Conservation (phyloP, 2,329 filamentous ascomycete species). For the Bipolaris cookei region DNA sequence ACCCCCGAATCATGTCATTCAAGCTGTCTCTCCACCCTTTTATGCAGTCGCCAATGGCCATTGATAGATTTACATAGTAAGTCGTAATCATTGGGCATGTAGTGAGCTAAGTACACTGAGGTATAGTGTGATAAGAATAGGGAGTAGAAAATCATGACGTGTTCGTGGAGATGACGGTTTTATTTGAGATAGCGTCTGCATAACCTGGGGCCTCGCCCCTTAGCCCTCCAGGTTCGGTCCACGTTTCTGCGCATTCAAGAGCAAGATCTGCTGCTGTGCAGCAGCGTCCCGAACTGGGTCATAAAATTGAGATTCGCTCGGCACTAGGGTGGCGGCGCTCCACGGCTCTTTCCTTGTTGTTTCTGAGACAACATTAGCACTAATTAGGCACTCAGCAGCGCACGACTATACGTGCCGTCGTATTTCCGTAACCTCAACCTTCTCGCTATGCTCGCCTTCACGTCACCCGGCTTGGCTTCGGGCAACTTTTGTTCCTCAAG, state of each 20-base stretch:
- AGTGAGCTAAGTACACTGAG: background rate
- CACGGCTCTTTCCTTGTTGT: background rate
- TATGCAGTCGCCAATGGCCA: background rate
- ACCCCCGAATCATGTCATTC: background rate
- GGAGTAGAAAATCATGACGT: background rate
- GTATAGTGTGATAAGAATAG: slow-evolving; percentile 3
- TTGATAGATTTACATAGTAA: background rate
- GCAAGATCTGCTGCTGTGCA: background rate
- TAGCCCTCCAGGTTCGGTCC: background rate
- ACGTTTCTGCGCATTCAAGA: background rate
- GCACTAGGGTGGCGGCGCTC: background rate
- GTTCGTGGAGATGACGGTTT: slow-evolving; percentile 2
- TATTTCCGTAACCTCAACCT: background rate
- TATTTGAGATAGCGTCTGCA: background rate
- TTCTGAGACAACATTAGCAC: background rate
- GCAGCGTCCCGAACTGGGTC: background rate
- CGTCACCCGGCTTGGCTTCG: background rate
- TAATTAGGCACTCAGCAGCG: background rate
- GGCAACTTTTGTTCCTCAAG: background rate
- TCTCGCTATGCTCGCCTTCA: background rate
- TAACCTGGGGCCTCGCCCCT: background rate
- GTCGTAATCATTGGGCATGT: background rate
- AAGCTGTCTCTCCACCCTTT: background rate
- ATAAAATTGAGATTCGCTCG: background rate
- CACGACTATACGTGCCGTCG: background rate